These are phyloP conservation scores for Backusella tarrabulga DNA, from an alignment of 192 early-diverging fungal genomes.

Conservation along the genomic window DNA sequence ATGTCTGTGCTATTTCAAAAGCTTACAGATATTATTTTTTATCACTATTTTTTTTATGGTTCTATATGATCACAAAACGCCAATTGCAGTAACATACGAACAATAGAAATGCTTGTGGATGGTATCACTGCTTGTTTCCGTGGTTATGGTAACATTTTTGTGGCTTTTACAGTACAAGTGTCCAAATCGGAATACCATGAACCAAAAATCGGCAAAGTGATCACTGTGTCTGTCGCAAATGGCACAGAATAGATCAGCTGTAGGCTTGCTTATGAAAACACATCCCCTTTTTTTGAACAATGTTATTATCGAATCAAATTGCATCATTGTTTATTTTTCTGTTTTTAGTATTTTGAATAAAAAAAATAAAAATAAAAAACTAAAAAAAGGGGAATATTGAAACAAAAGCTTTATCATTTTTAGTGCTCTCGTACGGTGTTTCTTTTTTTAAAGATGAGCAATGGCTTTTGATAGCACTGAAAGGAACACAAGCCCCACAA, in stretches of 20 bases:
- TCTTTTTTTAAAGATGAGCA: too few relatives aligned
- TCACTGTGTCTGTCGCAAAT: constrained; percentile 41
- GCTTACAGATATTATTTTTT: background rate
- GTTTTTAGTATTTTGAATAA: too few relatives aligned
- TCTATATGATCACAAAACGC: background rate
- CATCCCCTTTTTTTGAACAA: background rate
- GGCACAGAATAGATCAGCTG: constrained; percentile 27
- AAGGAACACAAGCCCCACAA: too few relatives aligned
- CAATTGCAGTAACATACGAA: background rate
- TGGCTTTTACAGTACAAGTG: background rate
- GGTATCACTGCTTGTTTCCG: background rate
- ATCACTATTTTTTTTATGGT: background rate
- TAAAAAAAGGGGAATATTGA: too few relatives aligned
- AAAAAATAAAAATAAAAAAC: too few relatives aligned
- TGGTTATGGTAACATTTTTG: background rate
- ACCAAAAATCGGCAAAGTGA: background rate
- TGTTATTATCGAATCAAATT: background rate
- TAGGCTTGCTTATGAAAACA: constrained; percentile 14
- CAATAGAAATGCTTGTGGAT: background rate
- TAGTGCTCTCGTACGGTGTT: too few relatives aligned
- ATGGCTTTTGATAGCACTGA: too few relatives aligned
- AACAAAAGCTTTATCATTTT: too few relatives aligned
- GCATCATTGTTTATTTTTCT: background rate
- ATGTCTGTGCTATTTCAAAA: background rate
- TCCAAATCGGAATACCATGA: background rate